phyloP scores from a whole-genome alignment of 202 grass and related monocot genomes.

The Zoysia matrella region DNA sequence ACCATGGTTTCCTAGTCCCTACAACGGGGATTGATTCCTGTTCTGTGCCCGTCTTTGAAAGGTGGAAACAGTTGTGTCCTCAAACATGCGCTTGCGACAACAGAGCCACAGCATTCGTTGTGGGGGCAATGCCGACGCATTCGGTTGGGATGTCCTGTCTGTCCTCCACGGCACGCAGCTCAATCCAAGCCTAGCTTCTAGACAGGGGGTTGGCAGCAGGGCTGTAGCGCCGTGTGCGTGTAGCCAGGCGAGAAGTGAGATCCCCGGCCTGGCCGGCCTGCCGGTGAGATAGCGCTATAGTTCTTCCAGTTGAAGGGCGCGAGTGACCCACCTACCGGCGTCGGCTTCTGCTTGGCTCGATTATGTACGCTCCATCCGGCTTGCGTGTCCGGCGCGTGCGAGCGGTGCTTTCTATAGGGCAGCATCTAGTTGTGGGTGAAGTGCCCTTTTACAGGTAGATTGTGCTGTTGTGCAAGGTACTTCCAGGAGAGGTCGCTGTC shows the following conservation, averaged over 20 bases:
- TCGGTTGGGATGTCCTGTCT: slow-evolving; percentile 13
- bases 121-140: not conserved
- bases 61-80: too few relatives aligned
- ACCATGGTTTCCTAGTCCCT: too few relatives aligned
- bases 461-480: not conserved
- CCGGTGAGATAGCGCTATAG: slow-evolving; percentile 1
- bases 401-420: slow-evolving; percentile 4
- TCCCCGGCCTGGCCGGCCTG: slow-evolving; percentile 13
- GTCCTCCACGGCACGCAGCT: not conserved
- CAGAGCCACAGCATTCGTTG: too few relatives aligned
- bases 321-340: slow-evolving; percentile 11
- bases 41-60: too few relatives aligned
- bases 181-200: slow-evolving; percentile 10
- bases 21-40: too few relatives aligned
- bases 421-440: slow-evolving; percentile 3
- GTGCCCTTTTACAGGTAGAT: not conserved
- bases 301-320: not conserved
- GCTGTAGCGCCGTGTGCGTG: too few relatives aligned
- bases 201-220: not conserved
- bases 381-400: not conserved
- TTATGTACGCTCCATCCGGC: not conserved
- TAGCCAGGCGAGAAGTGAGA: not conserved
- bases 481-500: slow-evolving; percentile 23
- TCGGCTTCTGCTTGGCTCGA: slow-evolving; percentile 10
- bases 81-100: too few relatives aligned